A percentile compares a stretch with the other conserved stretches of the same genome.
phyloP scores from a whole-genome alignment of 805 yeast genomes.

The Wickerhamomyces bovis region DNA sequence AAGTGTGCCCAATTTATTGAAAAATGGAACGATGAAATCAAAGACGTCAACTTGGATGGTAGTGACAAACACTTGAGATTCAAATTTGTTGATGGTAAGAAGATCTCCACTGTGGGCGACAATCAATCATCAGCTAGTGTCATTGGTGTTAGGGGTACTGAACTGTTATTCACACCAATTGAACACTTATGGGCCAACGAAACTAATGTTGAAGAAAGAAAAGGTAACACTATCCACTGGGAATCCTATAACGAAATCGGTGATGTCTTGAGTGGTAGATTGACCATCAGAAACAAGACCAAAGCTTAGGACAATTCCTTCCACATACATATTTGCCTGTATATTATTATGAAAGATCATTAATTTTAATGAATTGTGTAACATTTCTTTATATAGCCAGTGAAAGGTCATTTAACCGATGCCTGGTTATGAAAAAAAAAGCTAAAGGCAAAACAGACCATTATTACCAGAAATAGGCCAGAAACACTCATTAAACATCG shows the following conservation, averaged over 20 bases:
- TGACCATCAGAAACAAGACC: conserved; percentile 38
- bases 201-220: conserved; percentile 56
- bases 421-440: background rate
- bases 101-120: conserved; percentile 37
- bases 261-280: conserved; percentile 70
- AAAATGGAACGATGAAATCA: conserved; percentile 39
- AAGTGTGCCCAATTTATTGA: conserved; percentile 88
- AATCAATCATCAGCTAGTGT: conserved; percentile 43
- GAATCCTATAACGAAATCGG: conserved; percentile 47
- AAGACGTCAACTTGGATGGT: conserved; percentile 24
- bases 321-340: background rate
- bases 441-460: background rate
- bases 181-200: conserved; percentile 51
- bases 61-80: conserved; percentile 46
- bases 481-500: background rate
- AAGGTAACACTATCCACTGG: conserved; percentile 71
- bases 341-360: background rate
- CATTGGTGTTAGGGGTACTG: conserved; percentile 66
- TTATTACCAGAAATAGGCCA: background rate
- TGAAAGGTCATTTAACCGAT: background rate
- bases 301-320: background rate
- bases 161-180: conserved; percentile 51
- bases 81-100: conserved; percentile 43
- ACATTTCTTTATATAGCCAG: too few relatives aligned
- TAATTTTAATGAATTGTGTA: background rate